Evolutionary conservation across 129 eudicot species (phyloP).

Genomic region (Ambrosia artemisiifolia): DNA sequence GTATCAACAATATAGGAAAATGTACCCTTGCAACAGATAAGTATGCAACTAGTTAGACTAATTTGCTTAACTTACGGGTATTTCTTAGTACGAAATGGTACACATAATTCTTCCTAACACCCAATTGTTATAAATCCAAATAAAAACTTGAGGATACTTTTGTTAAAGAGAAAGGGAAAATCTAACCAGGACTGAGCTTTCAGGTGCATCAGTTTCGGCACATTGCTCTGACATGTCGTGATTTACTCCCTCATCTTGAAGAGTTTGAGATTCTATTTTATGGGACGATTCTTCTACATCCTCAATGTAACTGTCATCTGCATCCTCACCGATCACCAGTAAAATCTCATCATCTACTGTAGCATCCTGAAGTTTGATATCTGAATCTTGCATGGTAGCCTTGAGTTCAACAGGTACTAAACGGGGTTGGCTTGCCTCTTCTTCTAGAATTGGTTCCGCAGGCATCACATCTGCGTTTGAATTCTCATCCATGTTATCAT

Average conservation of each 20-base stretch:
- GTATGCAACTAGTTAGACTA: neutral
- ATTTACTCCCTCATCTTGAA: constrained; percentile 37
- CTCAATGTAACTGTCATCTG: constrained; percentile 19
- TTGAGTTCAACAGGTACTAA: constrained; percentile 19
- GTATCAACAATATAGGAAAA: neutral
- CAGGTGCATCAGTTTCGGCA: constrained; percentile 27
- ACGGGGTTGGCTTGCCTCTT: constrained; percentile 16
- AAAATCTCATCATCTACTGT: constrained; percentile 12
- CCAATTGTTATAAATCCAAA: neutral
- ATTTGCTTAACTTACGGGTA: neutral
- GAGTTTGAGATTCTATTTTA: constrained; percentile 35
- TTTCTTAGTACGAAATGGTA: neutral
- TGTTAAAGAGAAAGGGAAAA: neutral
- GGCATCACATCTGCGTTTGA: constrained; percentile 15
- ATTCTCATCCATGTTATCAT: constrained; percentile 18
- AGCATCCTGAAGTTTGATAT: constrained; percentile 20
- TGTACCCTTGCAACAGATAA: neutral
- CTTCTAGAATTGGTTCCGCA: constrained; percentile 19
- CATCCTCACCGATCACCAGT: constrained; percentile 21
- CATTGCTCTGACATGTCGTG: constrained; percentile 27
- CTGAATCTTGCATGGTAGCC: constrained; percentile 20
- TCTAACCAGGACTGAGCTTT: constrained; percentile 45
- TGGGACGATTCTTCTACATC: constrained; percentile 17
- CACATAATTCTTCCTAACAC: constrained; percentile 18
- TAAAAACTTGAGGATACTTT: constrained; percentile 11